Evolutionary conservation across 1,284 basidiomycete species (phyloP).

Genomic region (Tylopilus orsonianus): DNA sequence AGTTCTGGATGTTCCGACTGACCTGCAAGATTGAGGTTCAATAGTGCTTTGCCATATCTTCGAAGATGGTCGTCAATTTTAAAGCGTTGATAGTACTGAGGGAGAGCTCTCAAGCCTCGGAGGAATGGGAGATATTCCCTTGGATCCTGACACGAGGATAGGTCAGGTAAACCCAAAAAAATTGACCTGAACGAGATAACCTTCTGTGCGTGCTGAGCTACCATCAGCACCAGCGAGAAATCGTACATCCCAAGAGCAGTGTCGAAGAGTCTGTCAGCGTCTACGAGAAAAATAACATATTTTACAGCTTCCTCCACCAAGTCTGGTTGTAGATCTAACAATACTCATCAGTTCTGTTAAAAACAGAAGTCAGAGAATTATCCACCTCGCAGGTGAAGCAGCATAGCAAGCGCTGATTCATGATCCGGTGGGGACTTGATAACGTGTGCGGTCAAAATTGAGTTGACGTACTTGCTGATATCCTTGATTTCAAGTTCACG

Average conservation of each 20-base stretch:
- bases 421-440: slow-evolving; percentile 92
- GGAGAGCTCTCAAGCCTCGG: slow-evolving; percentile 80
- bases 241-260: slow-evolving; percentile 99
- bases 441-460: slow-evolving; percentile 90
- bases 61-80: slow-evolving; percentile 92
- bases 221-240: slow-evolving; percentile 91
- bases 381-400: slow-evolving; percentile 78
- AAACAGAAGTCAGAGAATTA: background rate
- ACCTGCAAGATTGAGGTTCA: slow-evolving; percentile 77
- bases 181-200: slow-evolving; percentile 39
- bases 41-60: slow-evolving; percentile 74
- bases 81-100: slow-evolving; percentile 84
- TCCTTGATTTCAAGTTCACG: slow-evolving; percentile 71
- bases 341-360: background rate
- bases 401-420: slow-evolving; percentile 77
- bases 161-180: slow-evolving; percentile 7
- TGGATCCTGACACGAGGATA: slow-evolving; percentile 70
- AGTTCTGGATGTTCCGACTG: slow-evolving; percentile 13
- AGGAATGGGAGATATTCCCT: slow-evolving; percentile 98
- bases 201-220: slow-evolving; percentile 97
- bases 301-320: slow-evolving; percentile 95
- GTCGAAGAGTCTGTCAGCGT: slow-evolving; percentile 90
- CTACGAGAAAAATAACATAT: slow-evolving; percentile 97
- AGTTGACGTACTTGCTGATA: slow-evolving; percentile 82
- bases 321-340: slow-evolving; percentile 64